A percentile compares a stretch with the other conserved stretches of the same genome.
Conservation (phyloP, 345 rosid species). For the Dipteronia sinensis region DNA sequence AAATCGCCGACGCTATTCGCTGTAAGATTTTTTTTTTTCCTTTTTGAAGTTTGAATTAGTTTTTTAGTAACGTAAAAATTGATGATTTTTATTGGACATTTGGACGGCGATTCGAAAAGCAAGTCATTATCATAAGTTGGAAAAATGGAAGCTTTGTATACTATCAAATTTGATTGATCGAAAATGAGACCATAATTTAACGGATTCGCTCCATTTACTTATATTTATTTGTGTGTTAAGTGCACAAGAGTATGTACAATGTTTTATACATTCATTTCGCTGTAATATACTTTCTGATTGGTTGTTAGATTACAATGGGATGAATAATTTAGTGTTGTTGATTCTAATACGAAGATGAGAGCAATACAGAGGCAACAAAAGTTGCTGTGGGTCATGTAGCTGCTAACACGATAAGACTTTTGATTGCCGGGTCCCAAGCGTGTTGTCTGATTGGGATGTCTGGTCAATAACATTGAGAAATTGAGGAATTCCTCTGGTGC, state of each 20-base stretch:
- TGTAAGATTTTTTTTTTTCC: slow-evolving; percentile 20
- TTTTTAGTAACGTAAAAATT: neutral
- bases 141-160: slow-evolving; percentile 15
- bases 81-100: slow-evolving; percentile 18
- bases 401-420: slow-evolving; percentile 55
- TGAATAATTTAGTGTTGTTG: slow-evolving; percentile 1
- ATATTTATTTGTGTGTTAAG: neutral
- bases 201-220: neutral
- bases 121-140: slow-evolving; percentile 69
- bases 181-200: neutral
- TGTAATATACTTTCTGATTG: neutral
- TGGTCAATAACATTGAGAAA: slow-evolving; percentile 64
- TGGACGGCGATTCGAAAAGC: slow-evolving; percentile 58
- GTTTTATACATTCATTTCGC: neutral
- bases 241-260: neutral
- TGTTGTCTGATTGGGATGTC: slow-evolving; percentile 29
- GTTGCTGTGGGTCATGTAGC: slow-evolving; percentile 51
- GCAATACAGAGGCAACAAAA: slow-evolving; percentile 33
- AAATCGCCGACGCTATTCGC: slow-evolving; percentile 60
- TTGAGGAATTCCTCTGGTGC: slow-evolving; percentile 64
- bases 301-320: neutral
- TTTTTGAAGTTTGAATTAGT: neutral
- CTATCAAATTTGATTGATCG: neutral
- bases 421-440: slow-evolving; percentile 77
- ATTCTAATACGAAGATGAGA: slow-evolving; percentile 52